These are phyloP conservation scores for Terana coerulea DNA, from an alignment of 768 basidiomycete species.

Conservation along the genomic window DNA sequence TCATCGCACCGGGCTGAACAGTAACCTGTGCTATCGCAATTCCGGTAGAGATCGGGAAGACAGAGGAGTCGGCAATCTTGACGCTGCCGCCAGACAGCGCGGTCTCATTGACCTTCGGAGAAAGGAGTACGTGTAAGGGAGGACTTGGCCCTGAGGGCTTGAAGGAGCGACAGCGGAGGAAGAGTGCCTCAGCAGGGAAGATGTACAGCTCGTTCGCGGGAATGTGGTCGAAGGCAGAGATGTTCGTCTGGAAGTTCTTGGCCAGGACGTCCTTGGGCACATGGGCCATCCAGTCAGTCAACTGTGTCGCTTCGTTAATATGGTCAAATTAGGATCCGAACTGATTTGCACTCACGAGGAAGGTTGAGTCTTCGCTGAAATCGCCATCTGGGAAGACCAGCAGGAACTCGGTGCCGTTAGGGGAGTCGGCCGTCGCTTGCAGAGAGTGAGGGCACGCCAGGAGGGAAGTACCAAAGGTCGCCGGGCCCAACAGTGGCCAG, in stretches of 20 bases:
- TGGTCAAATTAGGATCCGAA: constrained; percentile 8
- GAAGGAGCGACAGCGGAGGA: constrained; percentile 29
- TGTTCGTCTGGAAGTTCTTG: constrained; percentile 25
- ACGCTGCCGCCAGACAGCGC: constrained; percentile 38
- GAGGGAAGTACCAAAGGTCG: constrained; percentile 55
- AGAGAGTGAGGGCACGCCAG: constrained; percentile 51
- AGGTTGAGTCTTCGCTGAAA: constrained; percentile 29
- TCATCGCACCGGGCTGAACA: constrained; percentile 52
- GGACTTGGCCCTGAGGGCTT: constrained; percentile 44
- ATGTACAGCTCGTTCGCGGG: constrained; percentile 23
- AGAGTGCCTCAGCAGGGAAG: constrained; percentile 28
- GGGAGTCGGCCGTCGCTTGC: constrained; percentile 37
- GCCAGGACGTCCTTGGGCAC: constrained; percentile 32
- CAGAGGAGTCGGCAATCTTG: constrained; percentile 43
- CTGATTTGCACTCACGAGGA: constrained; percentile 17
- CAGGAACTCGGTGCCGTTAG: constrained; percentile 48
- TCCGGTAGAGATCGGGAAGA: constrained; percentile 46
- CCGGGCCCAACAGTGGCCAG: constrained; percentile 44
- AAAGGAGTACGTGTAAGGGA: constrained; percentile 42
- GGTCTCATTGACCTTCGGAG: constrained; percentile 41
- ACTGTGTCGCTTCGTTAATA: constrained; percentile 15
- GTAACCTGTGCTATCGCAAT: constrained; percentile 57
- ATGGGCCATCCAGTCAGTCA: constrained; percentile 24
- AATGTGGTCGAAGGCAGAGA: constrained; percentile 23
- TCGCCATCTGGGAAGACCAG: constrained; percentile 37